phyloP scores from a whole-genome alignment of 352 stramenopile species.

The Phytophthora pinifolia region DNA sequence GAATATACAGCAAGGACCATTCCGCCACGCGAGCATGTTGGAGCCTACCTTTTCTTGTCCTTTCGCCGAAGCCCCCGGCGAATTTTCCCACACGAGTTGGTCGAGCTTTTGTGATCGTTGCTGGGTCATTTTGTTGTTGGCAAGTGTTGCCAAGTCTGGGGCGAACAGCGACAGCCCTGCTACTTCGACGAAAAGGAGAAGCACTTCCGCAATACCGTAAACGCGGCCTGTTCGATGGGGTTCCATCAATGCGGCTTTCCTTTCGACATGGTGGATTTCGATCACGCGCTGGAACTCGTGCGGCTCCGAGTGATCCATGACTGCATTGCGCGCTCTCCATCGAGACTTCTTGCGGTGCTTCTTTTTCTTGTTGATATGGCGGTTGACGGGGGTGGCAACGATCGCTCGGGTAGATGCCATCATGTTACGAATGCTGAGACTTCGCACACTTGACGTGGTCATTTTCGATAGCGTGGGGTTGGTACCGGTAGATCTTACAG shows the following conservation, averaged over 20 bases:
- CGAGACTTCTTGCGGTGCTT: conserved; percentile 18
- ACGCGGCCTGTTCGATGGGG: conserved; percentile 8
- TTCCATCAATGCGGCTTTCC: conserved; percentile 19
- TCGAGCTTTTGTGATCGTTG: conserved; percentile 13
- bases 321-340: conserved; percentile 34
- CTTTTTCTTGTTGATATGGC: conserved; percentile 9
- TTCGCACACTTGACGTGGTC: conserved; percentile 1
- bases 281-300: conserved; percentile 40
- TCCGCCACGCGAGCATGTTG: conserved; percentile 32
- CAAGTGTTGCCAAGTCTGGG: not conserved
- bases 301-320: conserved; percentile 38
- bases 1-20: conserved; percentile 34
- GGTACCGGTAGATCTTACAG: not conserved
- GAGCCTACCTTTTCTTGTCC: not conserved
- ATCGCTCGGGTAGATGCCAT: conserved; percentile 19
- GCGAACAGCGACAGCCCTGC: conserved; percentile 8
- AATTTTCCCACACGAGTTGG: conserved; percentile 30
- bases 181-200: conserved; percentile 26
- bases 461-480: conserved; percentile 19
- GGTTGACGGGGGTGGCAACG: not conserved
- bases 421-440: conserved; percentile 15
- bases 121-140: not conserved
- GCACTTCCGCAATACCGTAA: conserved; percentile 5
- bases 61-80: conserved; percentile 2
- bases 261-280: conserved; percentile 8